Base-by-base conservation (phyloP, 108 stramenopile genomes). In the Pelagomonas calceolata region DNA sequence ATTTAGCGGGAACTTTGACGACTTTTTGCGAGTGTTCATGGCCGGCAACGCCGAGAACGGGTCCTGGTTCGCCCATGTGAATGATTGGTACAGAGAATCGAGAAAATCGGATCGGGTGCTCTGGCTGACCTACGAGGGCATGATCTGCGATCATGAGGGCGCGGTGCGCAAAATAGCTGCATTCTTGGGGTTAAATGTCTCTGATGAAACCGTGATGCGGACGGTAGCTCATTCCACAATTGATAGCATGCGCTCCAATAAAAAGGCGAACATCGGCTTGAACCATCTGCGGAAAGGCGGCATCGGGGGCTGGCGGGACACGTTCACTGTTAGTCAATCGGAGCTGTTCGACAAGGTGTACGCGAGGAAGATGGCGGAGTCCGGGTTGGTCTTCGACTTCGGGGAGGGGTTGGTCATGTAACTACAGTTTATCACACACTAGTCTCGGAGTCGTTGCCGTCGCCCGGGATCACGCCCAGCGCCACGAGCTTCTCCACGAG, bases 11-110 rank as follows among this genome's bases (percentile, higher is more conserved):
- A 21, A 39, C 66, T 66, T 72, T 29, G 29, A 65, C n/a, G 66
- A 12, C 30, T 72, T 72, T 29, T 21, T 37, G 18, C 17, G 66
- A 34, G 34, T 72, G 16, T 72, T 72, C 66, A 3, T 72, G 31
- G 12, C 71, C 32, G 71, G 71, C 51, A 26, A 60, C 21, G 51
- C 51, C 21, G 67, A 73, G 31, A 74, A 69, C 65, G 68, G 68
- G 21, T 70, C 45, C 31, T 76, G 76, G 76, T 76, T 76, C 29
- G 36, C 74, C 68, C 76, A 76, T 51, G 76, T 76, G 30, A 68
- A 74, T 0, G 76, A 76, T 34, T 76, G 76, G 76, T 70, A 68
- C 66, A 34, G 35, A 31, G 73, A 44, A 26, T 65, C 76, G 7
- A n/a, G 64, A 33, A 69, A 34, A 26, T 46, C 75, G 36, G 76